These are phyloP conservation scores for Suhomyces sp. DNA, from an alignment of 805 yeast genomes.

Conservation along the genomic window DNA sequence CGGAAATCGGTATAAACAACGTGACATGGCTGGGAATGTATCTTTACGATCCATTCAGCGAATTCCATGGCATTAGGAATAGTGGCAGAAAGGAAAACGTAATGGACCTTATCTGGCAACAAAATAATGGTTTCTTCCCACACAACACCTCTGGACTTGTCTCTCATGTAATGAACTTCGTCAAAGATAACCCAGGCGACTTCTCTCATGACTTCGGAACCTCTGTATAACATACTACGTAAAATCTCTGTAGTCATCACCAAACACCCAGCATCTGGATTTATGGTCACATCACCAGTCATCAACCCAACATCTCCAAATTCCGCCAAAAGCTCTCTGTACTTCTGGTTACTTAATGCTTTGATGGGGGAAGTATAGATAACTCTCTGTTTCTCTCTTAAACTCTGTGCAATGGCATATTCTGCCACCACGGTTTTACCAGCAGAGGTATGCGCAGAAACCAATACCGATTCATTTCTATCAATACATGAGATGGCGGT, in stretches of 20 bases:
- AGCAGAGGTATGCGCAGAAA: constrained; percentile 96
- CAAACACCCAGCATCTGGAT: constrained; percentile 96
- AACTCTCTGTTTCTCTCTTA: constrained; percentile 87
- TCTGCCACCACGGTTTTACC: constrained; percentile 98
- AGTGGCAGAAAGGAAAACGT: constrained; percentile 92
- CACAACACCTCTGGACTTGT: constrained; percentile 96
- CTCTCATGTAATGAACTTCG: constrained; percentile 98
- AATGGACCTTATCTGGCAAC: constrained; percentile 93
- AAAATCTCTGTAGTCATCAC: constrained; percentile 99
- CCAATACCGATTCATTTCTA: constrained; percentile 89
- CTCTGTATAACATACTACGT: constrained; percentile 94
- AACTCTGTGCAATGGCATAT: constrained; percentile 94
- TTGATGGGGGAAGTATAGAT: constrained; percentile 95
- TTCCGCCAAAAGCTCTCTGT: constrained; percentile 86
- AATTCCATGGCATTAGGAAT: constrained; percentile 98
- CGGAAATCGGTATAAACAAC: constrained; percentile 98
- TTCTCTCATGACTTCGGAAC: constrained; percentile 97
- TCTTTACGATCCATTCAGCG: constrained; percentile 97
- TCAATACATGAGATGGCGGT: constrained; percentile 96
- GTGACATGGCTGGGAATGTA: constrained; percentile 95
- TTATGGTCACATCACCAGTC: constrained; percentile 99
- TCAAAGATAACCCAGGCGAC: constrained; percentile 98
- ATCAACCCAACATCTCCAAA: constrained; percentile 96
- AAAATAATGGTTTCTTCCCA: constrained; percentile 99
- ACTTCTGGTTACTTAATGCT: constrained; percentile 91